Evolutionary conservation across 495 filamentous ascomycete genomes (phyloP), one percentile per base, ranked within the genome.

Genomic region (Letharia lupina): DNA sequence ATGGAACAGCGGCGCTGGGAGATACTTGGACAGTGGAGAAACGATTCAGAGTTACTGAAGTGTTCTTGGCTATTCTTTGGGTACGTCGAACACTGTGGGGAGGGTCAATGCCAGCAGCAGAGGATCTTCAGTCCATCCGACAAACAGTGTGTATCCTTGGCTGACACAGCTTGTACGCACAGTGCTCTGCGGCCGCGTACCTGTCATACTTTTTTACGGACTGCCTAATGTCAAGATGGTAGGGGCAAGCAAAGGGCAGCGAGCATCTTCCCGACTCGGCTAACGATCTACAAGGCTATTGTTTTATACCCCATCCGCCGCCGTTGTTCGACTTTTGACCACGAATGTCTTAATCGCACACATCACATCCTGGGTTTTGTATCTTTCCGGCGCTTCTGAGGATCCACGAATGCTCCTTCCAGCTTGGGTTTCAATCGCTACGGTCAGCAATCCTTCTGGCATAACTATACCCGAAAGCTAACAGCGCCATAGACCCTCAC

Each of bases 221-320:
- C 77, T 91, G 89, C 76, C 86, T 94, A 72, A 96, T 96, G 91
- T 91, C 88, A 68, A 86, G 91, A 74, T 94, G 91, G 90, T 90
- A 68, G n/a, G 80, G 64, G 18, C 42, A 15, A 40, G 63, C 57
- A 12, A 16, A 31, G 37, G 37, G 23, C 7, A 18, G 33, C 13
- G 1, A 52, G 20, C 50, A 35, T 60, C 5, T 41, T 54, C 40
- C 31, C 40, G 18, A 23, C 47, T 18, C 23, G n/a, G 58, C 65
- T 67, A 13, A 62, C 20, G 11, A 9, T 41, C 60, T 33, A 12
- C 60, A 91, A 28, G 88, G 89, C 88, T 96, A 72, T 77, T 96
- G 65, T 88, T 91, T 74, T 96, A 94, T 80, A 93, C 90, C 50
- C 90, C 91, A 18, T 88, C 80, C 67, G 91, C 89, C 58, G 92